phyloP scores from a whole-genome alignment of 768 basidiomycete genomes.

The Phylloporus rhodoxanthus region DNA sequence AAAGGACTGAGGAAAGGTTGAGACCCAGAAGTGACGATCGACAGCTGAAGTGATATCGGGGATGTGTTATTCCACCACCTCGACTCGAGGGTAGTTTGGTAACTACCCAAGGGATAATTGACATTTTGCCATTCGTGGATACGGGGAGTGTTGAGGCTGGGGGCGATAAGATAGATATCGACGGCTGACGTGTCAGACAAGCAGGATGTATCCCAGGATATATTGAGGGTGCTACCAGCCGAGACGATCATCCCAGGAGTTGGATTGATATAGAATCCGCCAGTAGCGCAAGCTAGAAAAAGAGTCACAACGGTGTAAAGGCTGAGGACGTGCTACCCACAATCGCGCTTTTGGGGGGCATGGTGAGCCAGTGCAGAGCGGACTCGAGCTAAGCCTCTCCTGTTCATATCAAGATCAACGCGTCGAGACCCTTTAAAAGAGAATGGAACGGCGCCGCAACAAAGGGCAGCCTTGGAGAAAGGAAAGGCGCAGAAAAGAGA shows the following conservation, averaged over 20 bases:
- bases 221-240: constrained; percentile 43
- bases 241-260: constrained; percentile 42
- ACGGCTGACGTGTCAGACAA: constrained; percentile 38
- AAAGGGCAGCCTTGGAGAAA: constrained; percentile 18
- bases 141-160: constrained; percentile 34
- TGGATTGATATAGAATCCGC: constrained; percentile 59
- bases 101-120: constrained; percentile 42
- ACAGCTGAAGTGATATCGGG: constrained; percentile 48
- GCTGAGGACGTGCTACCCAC: constrained; percentile 8
- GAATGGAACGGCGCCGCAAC: constrained; percentile 28
- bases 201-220: constrained; percentile 65
- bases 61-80: constrained; percentile 66
- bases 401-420: too few species aligned
- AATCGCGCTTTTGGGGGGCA: constrained; percentile 21
- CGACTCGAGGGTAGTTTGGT: constrained; percentile 47
- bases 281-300: constrained; percentile 44
- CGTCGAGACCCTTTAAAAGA: constrained; percentile 2
- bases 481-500: constrained; percentile 16
- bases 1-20: constrained; percentile 47
- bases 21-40: constrained; percentile 46
- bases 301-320: not conserved
- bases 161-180: constrained; percentile 67
- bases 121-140: constrained; percentile 58
- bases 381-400: constrained; percentile 25
- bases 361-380: constrained; percentile 20